Percentiles rank a stretch among this genome's conserved stretches.
Conservation (phyloP, 192 early-diverging fungal species). For the Linnemannia hyalina region DNA sequence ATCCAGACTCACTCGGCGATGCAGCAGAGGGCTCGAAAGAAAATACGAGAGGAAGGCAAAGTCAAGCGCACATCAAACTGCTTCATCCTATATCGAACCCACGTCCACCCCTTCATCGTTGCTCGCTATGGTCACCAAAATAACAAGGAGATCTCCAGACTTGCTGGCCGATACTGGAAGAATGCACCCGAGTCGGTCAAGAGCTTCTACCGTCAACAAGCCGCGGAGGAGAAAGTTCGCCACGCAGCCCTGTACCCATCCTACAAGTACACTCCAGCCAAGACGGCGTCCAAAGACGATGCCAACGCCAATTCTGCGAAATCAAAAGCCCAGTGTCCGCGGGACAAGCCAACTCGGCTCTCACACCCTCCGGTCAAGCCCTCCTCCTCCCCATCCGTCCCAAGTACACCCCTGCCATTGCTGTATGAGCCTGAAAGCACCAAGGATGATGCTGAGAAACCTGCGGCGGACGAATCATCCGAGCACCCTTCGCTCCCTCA, state of each 20-base stretch:
- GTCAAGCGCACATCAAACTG: constrained; percentile 57
- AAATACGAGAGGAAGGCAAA: constrained; percentile 35
- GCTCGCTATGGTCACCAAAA: constrained; percentile 58
- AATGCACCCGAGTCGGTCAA: constrained; percentile 63
- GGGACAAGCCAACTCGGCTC: not conserved
- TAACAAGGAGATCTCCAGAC: constrained; percentile 67
- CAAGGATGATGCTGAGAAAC: not conserved
- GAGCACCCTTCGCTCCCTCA: not conserved
- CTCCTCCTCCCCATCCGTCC: not conserved
- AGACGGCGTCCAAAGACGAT: not conserved
- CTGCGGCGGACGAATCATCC: not conserved
- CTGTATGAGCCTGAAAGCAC: not conserved
- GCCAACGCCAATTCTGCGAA: not conserved
- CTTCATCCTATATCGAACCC: constrained; percentile 68
- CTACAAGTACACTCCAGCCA: constrained; percentile 59
- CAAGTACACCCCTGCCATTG: not conserved
- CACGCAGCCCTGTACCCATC: constrained; percentile 60
- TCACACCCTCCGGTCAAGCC: not conserved
- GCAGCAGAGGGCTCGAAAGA: constrained; percentile 33
- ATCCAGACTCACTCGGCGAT: constrained; percentile 24
- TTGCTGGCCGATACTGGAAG: constrained; percentile 68
- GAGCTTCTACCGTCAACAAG: constrained; percentile 59
- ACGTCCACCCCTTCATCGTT: constrained; percentile 66
- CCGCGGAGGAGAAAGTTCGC: constrained; percentile 58
- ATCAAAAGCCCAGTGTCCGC: not conserved